phyloP scores from a whole-genome alignment of 441 rosid species.

The Euphorbia corollata region DNA sequence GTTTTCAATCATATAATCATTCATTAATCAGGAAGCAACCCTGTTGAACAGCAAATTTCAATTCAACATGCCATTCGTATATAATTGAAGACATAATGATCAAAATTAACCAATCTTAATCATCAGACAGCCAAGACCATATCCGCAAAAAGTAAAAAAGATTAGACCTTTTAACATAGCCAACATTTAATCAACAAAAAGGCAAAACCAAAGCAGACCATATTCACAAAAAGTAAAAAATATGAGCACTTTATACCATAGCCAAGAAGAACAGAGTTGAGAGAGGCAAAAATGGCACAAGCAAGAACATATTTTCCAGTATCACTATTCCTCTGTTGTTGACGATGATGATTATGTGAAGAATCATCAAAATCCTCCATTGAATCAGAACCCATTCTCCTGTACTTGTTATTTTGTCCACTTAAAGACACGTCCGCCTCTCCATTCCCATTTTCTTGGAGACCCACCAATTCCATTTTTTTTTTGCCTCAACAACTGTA shows the following conservation, averaged over 20 bases:
- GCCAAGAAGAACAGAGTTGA: constrained; percentile 85
- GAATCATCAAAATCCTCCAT: constrained; percentile 36
- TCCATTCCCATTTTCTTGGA: constrained; percentile 43
- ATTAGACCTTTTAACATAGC: background rate
- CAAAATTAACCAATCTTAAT: too few species aligned
- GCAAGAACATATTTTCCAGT: constrained; percentile 64
- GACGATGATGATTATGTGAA: constrained; percentile 15
- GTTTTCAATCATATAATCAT: too few species aligned
- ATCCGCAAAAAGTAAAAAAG: too few species aligned
- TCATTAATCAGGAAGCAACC: too few species aligned
- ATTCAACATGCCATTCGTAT: too few species aligned
- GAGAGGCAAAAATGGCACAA: constrained; percentile 74
- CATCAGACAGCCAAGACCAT: too few species aligned
- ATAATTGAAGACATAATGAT: background rate
- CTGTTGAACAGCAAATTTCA: too few species aligned
- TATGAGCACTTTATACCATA: constrained; percentile 44
- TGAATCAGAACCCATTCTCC: constrained; percentile 57
- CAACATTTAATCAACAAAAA: background rate
- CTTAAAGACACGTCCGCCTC: constrained; percentile 39
- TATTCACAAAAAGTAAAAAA: background rate
- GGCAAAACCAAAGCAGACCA: background rate
- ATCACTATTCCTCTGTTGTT: constrained; percentile 29
- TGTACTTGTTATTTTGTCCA: constrained; percentile 51
- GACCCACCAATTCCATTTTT: constrained; percentile 47
- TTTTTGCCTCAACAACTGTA: background rate